A percentile compares a stretch with the other conserved stretches of the same genome.
phyloP scores from a whole-genome alignment of 305 asterid species.

The Fraxinus velutina region DNA sequence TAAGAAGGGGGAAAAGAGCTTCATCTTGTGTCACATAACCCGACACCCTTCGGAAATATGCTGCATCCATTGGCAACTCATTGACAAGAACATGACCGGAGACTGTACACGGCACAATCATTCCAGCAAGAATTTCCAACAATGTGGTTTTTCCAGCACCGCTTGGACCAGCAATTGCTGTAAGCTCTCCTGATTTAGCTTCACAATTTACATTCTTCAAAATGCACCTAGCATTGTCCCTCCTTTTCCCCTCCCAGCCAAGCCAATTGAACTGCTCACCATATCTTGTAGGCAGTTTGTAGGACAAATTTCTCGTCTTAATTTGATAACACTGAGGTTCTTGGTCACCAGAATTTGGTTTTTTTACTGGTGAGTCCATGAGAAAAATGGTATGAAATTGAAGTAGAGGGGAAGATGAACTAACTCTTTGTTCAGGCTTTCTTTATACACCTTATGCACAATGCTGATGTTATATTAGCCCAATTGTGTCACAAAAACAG shows the following conservation, averaged over 20 bases:
- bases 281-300: slow-evolving; percentile 32
- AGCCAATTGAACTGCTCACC: slow-evolving; percentile 20
- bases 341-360: slow-evolving; percentile 25
- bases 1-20: slow-evolving; percentile 64
- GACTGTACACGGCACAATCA: slow-evolving; percentile 26
- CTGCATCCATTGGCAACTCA: slow-evolving; percentile 35
- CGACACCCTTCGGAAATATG: slow-evolving; percentile 44
- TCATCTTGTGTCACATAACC: slow-evolving; percentile 78
- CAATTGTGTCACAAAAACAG: not conserved
- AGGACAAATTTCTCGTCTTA: slow-evolving; percentile 39
- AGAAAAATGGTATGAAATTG: not conserved
- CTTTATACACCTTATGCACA: slow-evolving; percentile 9
- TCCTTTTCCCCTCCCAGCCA: slow-evolving; percentile 13
- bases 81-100: slow-evolving; percentile 55
- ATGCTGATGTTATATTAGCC: not conserved
- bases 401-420: slow-evolving; percentile 29
- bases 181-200: slow-evolving; percentile 55
- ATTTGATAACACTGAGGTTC: slow-evolving; percentile 33
- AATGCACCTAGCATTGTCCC: slow-evolving; percentile 25
- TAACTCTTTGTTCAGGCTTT: slow-evolving; percentile 25
- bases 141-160: slow-evolving; percentile 80
- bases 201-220: slow-evolving; percentile 51
- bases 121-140: slow-evolving; percentile 58
- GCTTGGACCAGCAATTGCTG: slow-evolving; percentile 71
- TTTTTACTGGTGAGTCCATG: slow-evolving; percentile 47